Evolutionary conservation across 108 stramenopile genomes (phyloP), one percentile per base, ranked within the genome.

Genomic region (Cyclotella kingstonii): DNA sequence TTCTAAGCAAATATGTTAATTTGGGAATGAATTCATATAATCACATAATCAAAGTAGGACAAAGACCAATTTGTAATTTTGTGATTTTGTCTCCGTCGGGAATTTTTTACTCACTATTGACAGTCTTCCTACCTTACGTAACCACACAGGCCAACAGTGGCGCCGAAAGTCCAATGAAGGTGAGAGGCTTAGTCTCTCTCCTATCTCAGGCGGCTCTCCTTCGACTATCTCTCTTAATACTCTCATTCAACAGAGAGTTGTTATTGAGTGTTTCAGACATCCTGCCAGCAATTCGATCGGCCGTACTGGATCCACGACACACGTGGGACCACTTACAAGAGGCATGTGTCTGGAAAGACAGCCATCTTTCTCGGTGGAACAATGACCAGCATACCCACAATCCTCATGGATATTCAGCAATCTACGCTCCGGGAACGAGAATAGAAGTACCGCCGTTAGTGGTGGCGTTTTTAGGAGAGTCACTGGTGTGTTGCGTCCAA

Each of bases 311-410:
- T 50, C 73, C 66, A 21, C 23, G 44, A 1, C 60, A 68, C 44
- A 61, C 73, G 15, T 68, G 66, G 73, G 60, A 74, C 54, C 60
- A 68, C 31, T 55, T 75, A 22, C 52, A 47, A 35, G 70, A 58
- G 18, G 64, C 64, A 8, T 51, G 65, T 23, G 66, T 71, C 38
- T 49, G 61, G 47, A 41, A 48, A 18, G 47, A 57, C 10, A 36
- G 57, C 18, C 12, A 15, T 29, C 19, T 27, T 11, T 43, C 27
- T 1, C 5, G 11, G 22, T 53, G 63, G 63, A 45, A 55, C 18
- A 15, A 15, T 53, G 60, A 26, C 38, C 21, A 17, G 11, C 15
- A 18, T 11, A 39, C 12, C 11, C 22, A 4, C 10, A 22, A 18
- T 35, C 45, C 25, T 35, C 26, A 15, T 17, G 48, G 58, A 11